Evolutionary conservation across 176 grass and related monocot species (phyloP), one percentile per base, ranked within the genome.

Genomic region (Avena sativa): DNA sequence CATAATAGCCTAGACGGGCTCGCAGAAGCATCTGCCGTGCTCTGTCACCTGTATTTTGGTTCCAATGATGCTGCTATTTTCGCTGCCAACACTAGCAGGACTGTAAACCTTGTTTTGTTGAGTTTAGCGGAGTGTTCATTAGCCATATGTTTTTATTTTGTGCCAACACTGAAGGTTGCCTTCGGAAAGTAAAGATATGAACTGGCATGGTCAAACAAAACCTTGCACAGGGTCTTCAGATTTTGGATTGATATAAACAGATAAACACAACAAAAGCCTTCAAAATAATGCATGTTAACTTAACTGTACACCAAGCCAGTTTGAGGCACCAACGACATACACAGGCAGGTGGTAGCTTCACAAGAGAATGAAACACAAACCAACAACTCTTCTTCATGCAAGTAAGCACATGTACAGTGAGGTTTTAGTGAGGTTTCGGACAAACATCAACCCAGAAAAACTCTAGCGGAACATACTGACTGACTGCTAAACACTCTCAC

Each of bases 391-490:
- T 64, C 82, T 90, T 44, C 78, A 81, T 36, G 78, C 90, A 88
- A 77, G 90, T 85, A 91, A 91, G 90, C 90, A 88, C 86, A 91
- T 91, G 71, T 88, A 91, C 90, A 91, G 82, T 91, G 89, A 81
- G 89, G 89, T 90, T 86, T 90, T 62, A 87, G 84, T 90, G 89
- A 91, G 89, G 86, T 91, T 85, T 88, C 71, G 25, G 79, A 88
- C 86, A 91, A 71, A 88, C 86, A 62, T 30, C 86, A 88, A 88
- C 90, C 78, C 77, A 76, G 52, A 82, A 78, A 55, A 85, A 80
- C 86, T 81, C 81, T 77, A 85, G 43, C 78, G 38, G 44, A 77
- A 78, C 52, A 62, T 46, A 71, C 64, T 14, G 12, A 76, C 78
- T 23, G 61, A 88, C 43, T 56, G 78, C 86, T 82, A 85, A 78